phyloP scores from a whole-genome alignment of 306 rosid genomes.

The Calophaca sinica region DNA sequence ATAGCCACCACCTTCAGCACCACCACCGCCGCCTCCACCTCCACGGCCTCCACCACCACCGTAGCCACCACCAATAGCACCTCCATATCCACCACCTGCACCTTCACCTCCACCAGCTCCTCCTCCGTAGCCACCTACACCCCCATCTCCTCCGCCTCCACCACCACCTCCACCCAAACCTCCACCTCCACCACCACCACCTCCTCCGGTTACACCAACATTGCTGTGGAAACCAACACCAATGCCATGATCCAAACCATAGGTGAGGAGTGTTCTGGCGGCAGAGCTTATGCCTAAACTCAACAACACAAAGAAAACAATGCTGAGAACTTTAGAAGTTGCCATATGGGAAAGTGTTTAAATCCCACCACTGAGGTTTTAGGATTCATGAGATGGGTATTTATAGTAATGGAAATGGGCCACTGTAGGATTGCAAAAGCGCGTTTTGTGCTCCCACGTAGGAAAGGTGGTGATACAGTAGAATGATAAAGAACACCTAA shows the following conservation, averaged over 20 bases:
- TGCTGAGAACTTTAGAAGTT: conserved; percentile 36
- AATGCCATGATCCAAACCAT: conserved; percentile 29
- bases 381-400: conserved; percentile 31
- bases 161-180: conserved; percentile 12
- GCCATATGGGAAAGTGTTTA: conserved; percentile 46
- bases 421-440: conserved; percentile 26
- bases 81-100: conserved; percentile 52
- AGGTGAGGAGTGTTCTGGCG: conserved; percentile 56
- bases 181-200: conserved; percentile 36
- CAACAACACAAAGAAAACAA: conserved; percentile 48
- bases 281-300: conserved; percentile 58
- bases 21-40: conserved; percentile 50
- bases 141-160: conserved; percentile 50
- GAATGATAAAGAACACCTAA: not conserved
- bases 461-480: not conserved
- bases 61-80: conserved; percentile 26
- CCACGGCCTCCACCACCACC: conserved; percentile 51
- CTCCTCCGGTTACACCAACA: conserved; percentile 44
- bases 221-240: conserved; percentile 36
- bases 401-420: conserved; percentile 41
- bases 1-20: conserved; percentile 47
- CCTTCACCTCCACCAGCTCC: conserved; percentile 61
- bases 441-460: conserved; percentile 35
- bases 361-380: conserved; percentile 31
- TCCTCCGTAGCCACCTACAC: conserved; percentile 52